Evolutionary conservation across 805 yeast genomes (phyloP).

Genomic region (Candida chauliodis): DNA sequence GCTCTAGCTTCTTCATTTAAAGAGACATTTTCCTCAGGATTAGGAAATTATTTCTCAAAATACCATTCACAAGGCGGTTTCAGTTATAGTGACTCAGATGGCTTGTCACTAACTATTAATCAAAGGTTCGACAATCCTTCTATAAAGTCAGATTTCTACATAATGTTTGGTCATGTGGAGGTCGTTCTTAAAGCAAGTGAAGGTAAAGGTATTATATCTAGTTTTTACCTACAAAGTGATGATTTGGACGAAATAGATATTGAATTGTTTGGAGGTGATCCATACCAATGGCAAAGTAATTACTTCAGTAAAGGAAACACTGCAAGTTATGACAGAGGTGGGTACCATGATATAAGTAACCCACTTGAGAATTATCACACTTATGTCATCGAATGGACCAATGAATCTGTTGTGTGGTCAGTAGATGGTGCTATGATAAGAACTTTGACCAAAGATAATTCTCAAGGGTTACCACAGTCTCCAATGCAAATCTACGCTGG

Average conservation of each 20-base stretch:
- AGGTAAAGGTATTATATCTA: constrained; percentile 78
- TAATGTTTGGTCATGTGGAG: constrained; percentile 86
- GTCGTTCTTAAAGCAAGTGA: constrained; percentile 66
- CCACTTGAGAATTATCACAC: constrained; percentile 66
- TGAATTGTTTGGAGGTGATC: constrained; percentile 84
- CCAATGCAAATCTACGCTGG: constrained; percentile 76
- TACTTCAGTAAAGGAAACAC: constrained; percentile 81
- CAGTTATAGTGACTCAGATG: constrained; percentile 38
- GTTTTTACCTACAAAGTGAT: constrained; percentile 76
- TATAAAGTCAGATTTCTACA: constrained; percentile 70
- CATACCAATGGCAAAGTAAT: constrained; percentile 69
- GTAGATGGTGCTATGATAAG: constrained; percentile 70
- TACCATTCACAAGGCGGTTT: constrained; percentile 24
- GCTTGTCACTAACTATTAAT: constrained; percentile 58
- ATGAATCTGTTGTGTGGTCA: constrained; percentile 62
- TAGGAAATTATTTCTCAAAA: constrained; percentile 19
- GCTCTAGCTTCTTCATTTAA: constrained; percentile 28
- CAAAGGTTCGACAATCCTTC: constrained; percentile 76
- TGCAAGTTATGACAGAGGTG: constrained; percentile 76
- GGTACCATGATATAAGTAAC: constrained; percentile 52
- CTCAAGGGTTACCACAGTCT: constrained; percentile 84
- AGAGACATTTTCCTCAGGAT: constrained; percentile 21
- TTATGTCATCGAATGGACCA: constrained; percentile 83
- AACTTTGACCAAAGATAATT: constrained; percentile 47
- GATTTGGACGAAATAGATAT: constrained; percentile 87